Conservation (phyloP, 2,329 filamentous ascomycete genomes). For the Hypoxylon sp. region DNA sequence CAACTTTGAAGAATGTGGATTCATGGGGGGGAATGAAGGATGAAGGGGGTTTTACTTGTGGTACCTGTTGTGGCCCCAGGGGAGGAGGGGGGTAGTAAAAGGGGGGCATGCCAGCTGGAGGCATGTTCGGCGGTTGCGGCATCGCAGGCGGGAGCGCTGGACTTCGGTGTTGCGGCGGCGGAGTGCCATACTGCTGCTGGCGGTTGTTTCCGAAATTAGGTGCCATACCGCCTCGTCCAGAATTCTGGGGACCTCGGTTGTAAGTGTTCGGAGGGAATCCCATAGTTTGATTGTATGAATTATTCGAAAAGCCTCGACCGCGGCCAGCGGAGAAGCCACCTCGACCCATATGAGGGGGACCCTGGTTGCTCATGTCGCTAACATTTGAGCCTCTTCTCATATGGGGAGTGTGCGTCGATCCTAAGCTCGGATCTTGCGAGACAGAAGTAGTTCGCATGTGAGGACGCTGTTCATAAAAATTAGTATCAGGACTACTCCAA, state of each 20-base stretch:
- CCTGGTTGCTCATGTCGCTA: constrained; percentile 76
- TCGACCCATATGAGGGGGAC: constrained; percentile 68
- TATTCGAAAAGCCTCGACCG: constrained; percentile 65
- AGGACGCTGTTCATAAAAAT: constrained; percentile 62
- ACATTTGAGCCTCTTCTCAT: constrained; percentile 89
- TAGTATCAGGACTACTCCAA: constrained; percentile 37
- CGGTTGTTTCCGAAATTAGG: constrained; percentile 63
- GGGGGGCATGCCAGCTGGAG: constrained; percentile 70
- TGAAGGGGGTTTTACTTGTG: constrained; percentile 70
- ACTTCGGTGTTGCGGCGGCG: constrained; percentile 60
- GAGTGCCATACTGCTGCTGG: constrained; percentile 59
- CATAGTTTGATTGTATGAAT: constrained; percentile 64
- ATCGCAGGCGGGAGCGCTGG: constrained; percentile 71
- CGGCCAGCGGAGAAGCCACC: constrained; percentile 68
- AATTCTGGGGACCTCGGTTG: constrained; percentile 59
- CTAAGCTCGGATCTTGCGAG: constrained; percentile 73
- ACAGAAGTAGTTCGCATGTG: constrained; percentile 78
- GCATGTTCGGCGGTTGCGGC: constrained; percentile 78
- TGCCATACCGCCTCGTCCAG: constrained; percentile 66
- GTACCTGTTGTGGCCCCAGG: constrained; percentile 71
- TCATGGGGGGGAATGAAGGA: constrained; percentile 56
- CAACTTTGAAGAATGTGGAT: constrained; percentile 57
- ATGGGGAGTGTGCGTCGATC: constrained; percentile 77
- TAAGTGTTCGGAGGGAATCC: constrained; percentile 60
- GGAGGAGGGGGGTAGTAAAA: constrained; percentile 73